These are phyloP conservation scores for Spathaspora arborariae DNA, from an alignment of 805 yeast species.

Conservation along the genomic window DNA sequence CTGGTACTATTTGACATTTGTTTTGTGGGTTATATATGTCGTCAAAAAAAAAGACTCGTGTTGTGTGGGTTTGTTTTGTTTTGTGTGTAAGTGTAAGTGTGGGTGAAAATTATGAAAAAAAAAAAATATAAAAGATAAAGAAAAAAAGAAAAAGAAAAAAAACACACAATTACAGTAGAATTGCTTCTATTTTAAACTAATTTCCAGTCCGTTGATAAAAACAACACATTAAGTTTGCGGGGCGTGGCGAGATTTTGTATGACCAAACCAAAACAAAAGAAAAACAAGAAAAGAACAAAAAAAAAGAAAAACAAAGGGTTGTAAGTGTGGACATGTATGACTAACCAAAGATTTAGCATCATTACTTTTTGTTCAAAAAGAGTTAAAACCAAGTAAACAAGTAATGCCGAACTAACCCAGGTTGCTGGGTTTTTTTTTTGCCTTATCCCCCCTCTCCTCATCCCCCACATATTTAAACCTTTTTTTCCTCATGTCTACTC, in stretches of 20 bases:
- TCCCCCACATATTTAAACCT: no score
- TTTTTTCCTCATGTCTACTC: no score
- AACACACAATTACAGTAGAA: background rate
- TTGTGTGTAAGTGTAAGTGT: background rate
- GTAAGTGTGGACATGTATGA: background rate
- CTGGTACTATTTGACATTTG: background rate
- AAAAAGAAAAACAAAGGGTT: background rate
- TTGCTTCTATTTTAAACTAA: background rate
- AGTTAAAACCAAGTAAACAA: background rate
- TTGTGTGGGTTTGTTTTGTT: background rate
- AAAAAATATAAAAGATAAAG: background rate
- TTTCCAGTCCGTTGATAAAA: background rate
- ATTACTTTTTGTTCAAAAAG: background rate
- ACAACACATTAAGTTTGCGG: background rate
- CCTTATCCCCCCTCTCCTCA: background rate
- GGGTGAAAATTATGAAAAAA: slow-evolving; percentile 2
- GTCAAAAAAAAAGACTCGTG: background rate
- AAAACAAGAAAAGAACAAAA: background rate
- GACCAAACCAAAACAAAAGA: background rate
- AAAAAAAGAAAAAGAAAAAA: background rate
- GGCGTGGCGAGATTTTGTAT: slow-evolving; percentile 1
- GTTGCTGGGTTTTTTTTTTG: background rate
- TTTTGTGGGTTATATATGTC: background rate
- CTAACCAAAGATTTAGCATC: background rate
- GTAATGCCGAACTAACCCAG: background rate